Base-by-base conservation (phyloP, 345 rosid genomes). In the Corchorus capsularis region DNA sequence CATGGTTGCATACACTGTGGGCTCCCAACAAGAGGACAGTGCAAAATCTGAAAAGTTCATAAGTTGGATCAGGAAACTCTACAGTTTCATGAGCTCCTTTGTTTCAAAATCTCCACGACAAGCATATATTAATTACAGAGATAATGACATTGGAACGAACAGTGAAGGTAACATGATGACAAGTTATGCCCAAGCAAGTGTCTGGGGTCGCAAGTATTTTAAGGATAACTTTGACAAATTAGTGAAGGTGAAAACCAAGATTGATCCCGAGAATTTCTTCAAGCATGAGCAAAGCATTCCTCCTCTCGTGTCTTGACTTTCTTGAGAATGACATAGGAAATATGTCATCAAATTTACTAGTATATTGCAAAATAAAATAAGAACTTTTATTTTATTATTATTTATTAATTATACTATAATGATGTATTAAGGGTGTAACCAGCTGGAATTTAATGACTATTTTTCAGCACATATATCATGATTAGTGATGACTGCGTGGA, bases 241-340 rank as follows among this genome's bases (percentile, higher is more conserved):
- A 41, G 65, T 16, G 3, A 4, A 20, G 1, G 39, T 61, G 1
- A 61, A 61, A 16, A 37, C 41, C 1, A 61, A 8, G 65, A 5
- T 61, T 61, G 65, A 61, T 61, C 65, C 65, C 0, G 15, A 32
- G 13, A 61, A 61, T 32, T 61, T 61, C 65, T 61, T 61, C 39
- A n/a, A 16, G 7, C 16, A 27, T 61, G 65, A 56, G 20, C 61
- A 56, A 19, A 56, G 61, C 3, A 56, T 56, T 2, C 61, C 61
- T 56, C 61, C 35, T 22, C 27, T 27, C 27, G 27, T 27, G 27
- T 27, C 27, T 27, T 27, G 27, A 27, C 27, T 27, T 27, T 27
- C 27, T 27, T 27, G 27, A 27, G 27, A 27, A 27, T 27, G 27
- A 27, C 27, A 27, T 27, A 27, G 27, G 27, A 27, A 27, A 27